Evolutionary conservation across 140 eudicot genomes (phyloP), one percentile per base, ranked within the genome.

Genomic region (Anethum foeniculum): DNA sequence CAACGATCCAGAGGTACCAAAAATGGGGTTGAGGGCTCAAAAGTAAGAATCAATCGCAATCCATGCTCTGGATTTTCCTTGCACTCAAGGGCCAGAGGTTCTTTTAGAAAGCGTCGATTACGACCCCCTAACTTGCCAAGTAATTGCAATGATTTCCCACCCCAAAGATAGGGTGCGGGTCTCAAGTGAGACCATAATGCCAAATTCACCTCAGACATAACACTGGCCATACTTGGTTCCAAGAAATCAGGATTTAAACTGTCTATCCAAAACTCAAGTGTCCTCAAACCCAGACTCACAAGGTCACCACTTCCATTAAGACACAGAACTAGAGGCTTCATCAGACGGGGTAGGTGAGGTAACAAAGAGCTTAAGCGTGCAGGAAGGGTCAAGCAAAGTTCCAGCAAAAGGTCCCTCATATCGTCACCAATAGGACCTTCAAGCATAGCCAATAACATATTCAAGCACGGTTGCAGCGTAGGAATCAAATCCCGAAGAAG

Each of bases 41-140:
- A 96, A 7, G 99, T 96, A 77, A 96, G 99, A 86, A 96, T 93
- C 78, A 96, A 83, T 7, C 99, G 92, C 64, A 96, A 94, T 4
- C 99, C 99, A 84, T 96, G 99, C 90, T 96, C 99, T 5, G 98
- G 96, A 80, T 93, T 93, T 77, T 96, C 99, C 85, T 96, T 96
- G 87, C 98, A 96, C 79, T 96, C 99, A 80, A 96, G 93, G 49
- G 99, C 98, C 79, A 96, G 89, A 49, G 99, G 98, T 86, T 96
- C 99, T 84, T 96, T 96, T 41, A 93, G 89, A 84, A 96, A 93
- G 81, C 99, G 89, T 84, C 99, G 88, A 68, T 96, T 93, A 75
- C 98, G 96, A 75, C 99, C 99, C 77, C 99, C 99, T 80, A 96
- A 84, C 84, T 96, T 93, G 30, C 99, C 98, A 77, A 96, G 97